Percentiles rank a stretch among this genome's conserved stretches.
Evolutionary conservation across 768 basidiomycete species (phyloP).

Genomic region (Xerocomus spinulosus): DNA sequence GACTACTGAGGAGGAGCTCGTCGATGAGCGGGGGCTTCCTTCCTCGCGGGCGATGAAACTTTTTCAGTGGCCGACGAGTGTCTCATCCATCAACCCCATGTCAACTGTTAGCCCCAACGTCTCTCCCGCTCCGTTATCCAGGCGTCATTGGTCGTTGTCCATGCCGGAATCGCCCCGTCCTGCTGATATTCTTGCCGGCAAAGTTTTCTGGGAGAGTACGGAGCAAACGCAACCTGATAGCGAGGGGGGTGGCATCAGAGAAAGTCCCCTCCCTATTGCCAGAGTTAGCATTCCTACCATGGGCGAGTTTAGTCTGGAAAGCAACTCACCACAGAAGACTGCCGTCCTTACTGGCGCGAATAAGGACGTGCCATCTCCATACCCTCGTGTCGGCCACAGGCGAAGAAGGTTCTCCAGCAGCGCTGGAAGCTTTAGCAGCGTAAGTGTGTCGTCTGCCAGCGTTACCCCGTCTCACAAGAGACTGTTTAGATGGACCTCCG

Average conservation of each 20-base stretch:
- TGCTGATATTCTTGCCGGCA: constrained; percentile 65
- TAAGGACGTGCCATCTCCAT: constrained; percentile 33
- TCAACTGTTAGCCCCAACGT: constrained; percentile 64
- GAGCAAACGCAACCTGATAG: constrained; percentile 37
- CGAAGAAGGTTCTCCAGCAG: constrained; percentile 28
- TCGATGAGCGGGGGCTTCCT: constrained; percentile 67
- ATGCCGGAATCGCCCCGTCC: constrained; percentile 49
- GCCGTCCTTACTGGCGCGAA: constrained; percentile 28
- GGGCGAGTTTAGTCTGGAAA: constrained; percentile 34
- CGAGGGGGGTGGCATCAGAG: constrained; percentile 31
- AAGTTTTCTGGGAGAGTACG: constrained; percentile 47
- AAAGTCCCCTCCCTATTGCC: constrained; percentile 15
- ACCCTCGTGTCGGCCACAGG: constrained; percentile 20
- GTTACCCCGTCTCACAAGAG: constrained; percentile 6
- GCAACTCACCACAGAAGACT: constrained; percentile 14
- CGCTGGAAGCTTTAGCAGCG: constrained; percentile 34
- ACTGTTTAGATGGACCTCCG: constrained; percentile 26
- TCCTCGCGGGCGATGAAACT: constrained; percentile 73
- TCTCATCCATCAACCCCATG: constrained; percentile 67
- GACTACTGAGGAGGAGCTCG: constrained; percentile 80
- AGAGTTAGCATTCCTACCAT: constrained; percentile 30
- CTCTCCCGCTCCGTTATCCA: constrained; percentile 39
- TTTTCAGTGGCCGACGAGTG: constrained; percentile 58
- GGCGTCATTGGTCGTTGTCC: constrained; percentile 27
- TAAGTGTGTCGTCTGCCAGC: constrained; percentile 24